Base-by-base conservation (phyloP, 148 eudicot genomes). In the Silene conica region DNA sequence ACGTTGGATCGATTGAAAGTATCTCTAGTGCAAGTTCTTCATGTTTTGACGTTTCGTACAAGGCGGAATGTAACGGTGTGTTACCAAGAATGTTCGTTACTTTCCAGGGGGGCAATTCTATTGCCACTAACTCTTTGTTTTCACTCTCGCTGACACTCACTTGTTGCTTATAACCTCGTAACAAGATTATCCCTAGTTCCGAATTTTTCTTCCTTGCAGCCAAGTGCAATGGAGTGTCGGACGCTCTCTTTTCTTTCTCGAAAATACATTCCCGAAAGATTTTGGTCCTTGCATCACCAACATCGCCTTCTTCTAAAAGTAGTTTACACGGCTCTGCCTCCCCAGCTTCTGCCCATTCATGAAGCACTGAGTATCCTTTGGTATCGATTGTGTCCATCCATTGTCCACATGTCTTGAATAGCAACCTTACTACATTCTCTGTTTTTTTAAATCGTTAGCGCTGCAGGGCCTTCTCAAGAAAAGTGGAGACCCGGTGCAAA, bases 201-300 rank as follows among this genome's bases (percentile, higher is more conserved):
- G 19, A 4, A 21, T 10, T 21, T 5, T 18, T 4, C 15, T 21
- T 6, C 34, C 6, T 57, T 25, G 60, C 67, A 2, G 70, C 61
- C 18, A 34, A 11, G 21, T 78, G 81, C 34, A 78, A 22, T 16
- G 61, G 54, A 20, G 67, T 77, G 28, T 46, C 19, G 0, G 7
- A 34, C 3, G 0, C 0, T 3, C 12, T 13, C 12, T 41, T 28
- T 20, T 26, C n/a, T 22, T 10, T 41, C 14, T 1, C 12, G n/a
- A 18, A 13, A 14, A 61, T 22, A 14, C 46, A 46, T 12, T 45
- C 15, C 41, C 2, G 25, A 6, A 73, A 73, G 5, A 43, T n/a
- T 22, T 45, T 45, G 9, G 26, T 22, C 21, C 41, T 41, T 0
- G 64, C 38, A 5, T 56, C 58, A 0, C 21, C 21, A 16, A 66